Evolutionary conservation across 2,329 filamentous ascomycete species (phyloP).

Genomic region (Ambrosiella cleistominuta): DNA sequence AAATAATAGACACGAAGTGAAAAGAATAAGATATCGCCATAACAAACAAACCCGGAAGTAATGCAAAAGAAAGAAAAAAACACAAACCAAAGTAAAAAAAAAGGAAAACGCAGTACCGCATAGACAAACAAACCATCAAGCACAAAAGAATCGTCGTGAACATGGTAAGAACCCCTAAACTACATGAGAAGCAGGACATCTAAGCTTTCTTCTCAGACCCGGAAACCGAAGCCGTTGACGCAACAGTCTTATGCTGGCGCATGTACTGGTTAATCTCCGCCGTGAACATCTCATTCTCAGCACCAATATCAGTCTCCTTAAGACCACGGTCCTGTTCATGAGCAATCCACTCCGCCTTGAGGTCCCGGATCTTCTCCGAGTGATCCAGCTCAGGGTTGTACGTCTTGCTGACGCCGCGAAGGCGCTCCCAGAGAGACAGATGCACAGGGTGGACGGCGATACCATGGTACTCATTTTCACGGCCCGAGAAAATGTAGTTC

Average conservation of each 20-base stretch:
- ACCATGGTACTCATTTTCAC: conserved; percentile 72
- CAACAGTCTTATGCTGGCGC: conserved; percentile 4
- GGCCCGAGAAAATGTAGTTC: conserved; percentile 65
- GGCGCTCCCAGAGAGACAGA: conserved; percentile 72
- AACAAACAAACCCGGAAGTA: not conserved
- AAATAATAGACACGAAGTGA: not conserved
- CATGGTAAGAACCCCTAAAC: not conserved
- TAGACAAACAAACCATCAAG: not conserved
- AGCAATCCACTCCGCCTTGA: conserved; percentile 46
- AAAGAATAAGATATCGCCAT: not conserved
- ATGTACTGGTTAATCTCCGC: conserved; percentile 11
- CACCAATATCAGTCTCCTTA: conserved; percentile 28
- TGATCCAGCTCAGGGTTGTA: conserved; percentile 76
- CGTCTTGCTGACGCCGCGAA: conserved; percentile 57
- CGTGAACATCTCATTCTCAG: conserved; percentile 16
- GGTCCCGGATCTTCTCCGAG: conserved; percentile 68
- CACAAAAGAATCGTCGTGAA: not conserved
- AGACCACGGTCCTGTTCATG: conserved; percentile 29
- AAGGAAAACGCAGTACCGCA: not conserved
- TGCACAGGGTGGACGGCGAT: conserved; percentile 83
- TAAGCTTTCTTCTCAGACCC: conserved; percentile 8
- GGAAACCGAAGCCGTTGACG: conserved; percentile 5
- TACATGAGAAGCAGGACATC: not conserved
- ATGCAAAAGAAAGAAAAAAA: not conserved
- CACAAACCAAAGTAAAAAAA: not conserved